Evolutionary conservation across 2,329 filamentous ascomycete species (phyloP), one percentile per base, ranked within the genome.

Genomic region (Xylariaceae sp.): DNA sequence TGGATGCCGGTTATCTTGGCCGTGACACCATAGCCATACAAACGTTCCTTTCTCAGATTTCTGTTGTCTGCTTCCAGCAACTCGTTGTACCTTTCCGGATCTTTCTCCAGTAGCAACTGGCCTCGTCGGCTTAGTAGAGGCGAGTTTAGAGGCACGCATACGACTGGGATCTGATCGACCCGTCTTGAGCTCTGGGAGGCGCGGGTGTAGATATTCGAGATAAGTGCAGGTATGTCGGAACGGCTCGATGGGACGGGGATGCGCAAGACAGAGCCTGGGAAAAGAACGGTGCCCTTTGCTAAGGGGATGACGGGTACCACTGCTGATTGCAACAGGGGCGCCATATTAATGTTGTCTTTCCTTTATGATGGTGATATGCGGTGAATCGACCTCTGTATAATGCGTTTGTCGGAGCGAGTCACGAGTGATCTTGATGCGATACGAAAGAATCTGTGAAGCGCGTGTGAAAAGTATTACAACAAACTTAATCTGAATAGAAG

Each of bases 61-160:
- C 78, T 78, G 6, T 83, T 80, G 61, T 86, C 81, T 53, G 85
- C 75, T 24, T 81, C 77, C 16, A 74, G 70, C 32, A 72, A 69
- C 52, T 76, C 74, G 36, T 72, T 72, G 60, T 80, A 77, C 58
- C 79, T 78, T 33, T 78, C 75, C 20, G 82, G 81, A 32, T 81
- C 82, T 67, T 86, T 81, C 48, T 88, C 83, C 50, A 95, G 82
- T 60, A 96, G 79, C 52, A 85, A 82, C 72, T 92, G 87, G 37
- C 92, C 92, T 66, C 91, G 85, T 23, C 81, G 80, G 53, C 85
- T 86, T 21, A 96, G 79, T 20, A 87, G 81, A 3, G 87, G 86
- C 43, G 91, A 94, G 59, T 81, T 87, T 55, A 97, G 79, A 16
- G 94, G 94, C 49, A 97, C 86, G 71, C 93, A 97, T 47, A 89